A percentile compares a stretch with the other conserved stretches of the same genome.
Evolutionary conservation across 148 eudicot species (phyloP).

Genomic region (Cornus florida): DNA sequence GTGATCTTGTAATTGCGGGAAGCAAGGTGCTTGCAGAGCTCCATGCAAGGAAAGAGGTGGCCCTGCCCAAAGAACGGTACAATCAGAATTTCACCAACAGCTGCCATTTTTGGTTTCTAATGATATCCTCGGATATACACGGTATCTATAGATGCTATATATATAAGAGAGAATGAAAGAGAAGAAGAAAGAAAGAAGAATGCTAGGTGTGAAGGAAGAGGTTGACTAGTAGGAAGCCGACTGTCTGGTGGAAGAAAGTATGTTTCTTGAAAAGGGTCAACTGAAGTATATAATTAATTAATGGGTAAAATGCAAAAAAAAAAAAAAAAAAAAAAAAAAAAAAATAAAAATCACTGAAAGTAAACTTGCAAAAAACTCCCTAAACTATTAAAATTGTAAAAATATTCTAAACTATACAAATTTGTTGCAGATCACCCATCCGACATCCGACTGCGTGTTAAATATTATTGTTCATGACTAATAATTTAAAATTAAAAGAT

Average conservation of each 20-base stretch:
- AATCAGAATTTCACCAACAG: conserved; percentile 3
- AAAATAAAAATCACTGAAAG: no score
- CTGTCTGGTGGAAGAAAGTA: not conserved
- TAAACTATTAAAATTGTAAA: no score
- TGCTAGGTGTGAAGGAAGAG: not conserved
- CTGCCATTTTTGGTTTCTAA: not conserved
- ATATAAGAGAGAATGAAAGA: not conserved
- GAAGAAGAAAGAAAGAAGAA: not conserved
- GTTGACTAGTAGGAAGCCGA: conserved; percentile 2
- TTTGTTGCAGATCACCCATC: no score
- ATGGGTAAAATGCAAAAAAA: no score
- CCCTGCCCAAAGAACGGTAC: conserved; percentile 37
- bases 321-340: no score
- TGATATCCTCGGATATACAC: not conserved
- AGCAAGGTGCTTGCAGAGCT: conserved; percentile 50
- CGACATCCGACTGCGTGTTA: no score
- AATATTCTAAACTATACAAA: no score
- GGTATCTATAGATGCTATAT: not conserved
- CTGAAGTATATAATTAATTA: no score
- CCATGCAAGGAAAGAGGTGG: conserved; percentile 54
- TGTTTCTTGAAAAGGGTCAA: not conserved
- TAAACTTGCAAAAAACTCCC: no score
- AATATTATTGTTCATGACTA: no score
- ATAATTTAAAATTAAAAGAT: no score
- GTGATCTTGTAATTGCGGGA: conserved; percentile 32